Evolutionary conservation across 345 rosid species (phyloP).

Genomic region (Gossypium longicalyx): DNA sequence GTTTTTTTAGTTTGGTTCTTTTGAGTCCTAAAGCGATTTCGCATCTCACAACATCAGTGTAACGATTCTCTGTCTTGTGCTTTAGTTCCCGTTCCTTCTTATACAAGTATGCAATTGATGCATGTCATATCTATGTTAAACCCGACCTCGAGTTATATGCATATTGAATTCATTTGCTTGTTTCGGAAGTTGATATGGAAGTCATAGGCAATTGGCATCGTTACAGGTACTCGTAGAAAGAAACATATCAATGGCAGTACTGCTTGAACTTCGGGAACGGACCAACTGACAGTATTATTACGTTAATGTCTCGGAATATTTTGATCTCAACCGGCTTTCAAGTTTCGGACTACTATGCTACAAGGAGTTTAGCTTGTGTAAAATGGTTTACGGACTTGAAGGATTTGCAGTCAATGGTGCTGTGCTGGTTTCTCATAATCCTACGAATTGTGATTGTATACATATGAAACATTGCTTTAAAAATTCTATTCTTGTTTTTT

Average conservation of each 20-base stretch:
- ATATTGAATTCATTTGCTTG: neutral
- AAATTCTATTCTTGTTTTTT: neutral
- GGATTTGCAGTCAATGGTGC: neutral
- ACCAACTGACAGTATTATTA: neutral
- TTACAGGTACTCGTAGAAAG: slow-evolving; percentile 30
- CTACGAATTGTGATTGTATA: neutral
- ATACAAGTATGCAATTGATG: neutral
- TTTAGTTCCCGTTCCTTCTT: neutral
- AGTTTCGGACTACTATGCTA: neutral
- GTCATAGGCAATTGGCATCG: neutral
- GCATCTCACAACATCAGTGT: neutral
- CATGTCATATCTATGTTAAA: neutral
- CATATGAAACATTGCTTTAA: neutral
- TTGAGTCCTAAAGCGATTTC: neutral
- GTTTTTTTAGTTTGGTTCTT: neutral
- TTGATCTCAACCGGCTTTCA: neutral
- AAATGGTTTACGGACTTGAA: neutral
- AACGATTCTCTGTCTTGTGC: neutral
- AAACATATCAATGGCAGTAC: slow-evolving; percentile 11
- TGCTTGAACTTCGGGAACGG: neutral
- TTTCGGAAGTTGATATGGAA: neutral
- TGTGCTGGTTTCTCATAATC: neutral
- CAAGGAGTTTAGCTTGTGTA: neutral
- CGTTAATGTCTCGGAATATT: neutral
- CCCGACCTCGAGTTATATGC: neutral